Percentiles rank a stretch among this genome's conserved stretches.
Conservation (phyloP, 768 basidiomycete genomes). For the Termitomyces sp. region DNA sequence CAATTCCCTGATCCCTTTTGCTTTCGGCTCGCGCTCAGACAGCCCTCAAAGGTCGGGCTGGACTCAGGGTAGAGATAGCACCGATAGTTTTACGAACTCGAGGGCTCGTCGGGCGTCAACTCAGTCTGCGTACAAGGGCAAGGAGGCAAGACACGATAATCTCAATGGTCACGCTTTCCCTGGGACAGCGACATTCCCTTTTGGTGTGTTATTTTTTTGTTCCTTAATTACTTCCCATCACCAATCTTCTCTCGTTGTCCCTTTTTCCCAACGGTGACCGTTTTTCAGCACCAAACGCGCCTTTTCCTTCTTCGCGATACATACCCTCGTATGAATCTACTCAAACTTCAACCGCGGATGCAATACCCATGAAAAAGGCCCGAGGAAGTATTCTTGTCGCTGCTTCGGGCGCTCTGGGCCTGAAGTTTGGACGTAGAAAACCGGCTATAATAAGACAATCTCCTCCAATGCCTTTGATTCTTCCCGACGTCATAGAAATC, state of each 20-base stretch:
- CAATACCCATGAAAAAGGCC: constrained; percentile 24
- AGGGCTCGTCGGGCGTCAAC: constrained; percentile 21
- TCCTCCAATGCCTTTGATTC: constrained; percentile 37
- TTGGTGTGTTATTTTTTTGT: constrained; percentile 15
- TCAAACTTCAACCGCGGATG: constrained; percentile 21
- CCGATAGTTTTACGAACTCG: constrained; percentile 11
- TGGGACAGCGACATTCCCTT: constrained; percentile 12
- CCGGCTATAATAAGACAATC: constrained; percentile 30
- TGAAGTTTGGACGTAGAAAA: constrained; percentile 45
- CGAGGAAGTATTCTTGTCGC: constrained; percentile 47
- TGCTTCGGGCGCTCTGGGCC: constrained; percentile 49
- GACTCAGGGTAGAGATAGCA: constrained; percentile 11
- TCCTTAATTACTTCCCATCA: background rate
- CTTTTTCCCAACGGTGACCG: background rate
- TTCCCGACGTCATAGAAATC: constrained; percentile 76
- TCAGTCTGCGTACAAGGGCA: constrained; percentile 28
- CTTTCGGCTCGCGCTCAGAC: constrained; percentile 18
- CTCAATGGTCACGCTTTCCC: constrained; percentile 18
- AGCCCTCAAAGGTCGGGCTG: constrained; percentile 8
- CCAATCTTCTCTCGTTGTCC: background rate
- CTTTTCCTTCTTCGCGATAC: constrained; percentile 22
- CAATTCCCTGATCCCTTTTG: constrained; percentile 20
- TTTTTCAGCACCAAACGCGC: constrained; percentile 9
- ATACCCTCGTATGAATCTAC: constrained; percentile 16
- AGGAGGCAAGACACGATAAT: constrained; percentile 21